Evolutionary conservation across 2,329 filamentous ascomycete genomes (phyloP), one percentile per base, ranked within the genome.

Genomic region (Hypoxylon sp.): DNA sequence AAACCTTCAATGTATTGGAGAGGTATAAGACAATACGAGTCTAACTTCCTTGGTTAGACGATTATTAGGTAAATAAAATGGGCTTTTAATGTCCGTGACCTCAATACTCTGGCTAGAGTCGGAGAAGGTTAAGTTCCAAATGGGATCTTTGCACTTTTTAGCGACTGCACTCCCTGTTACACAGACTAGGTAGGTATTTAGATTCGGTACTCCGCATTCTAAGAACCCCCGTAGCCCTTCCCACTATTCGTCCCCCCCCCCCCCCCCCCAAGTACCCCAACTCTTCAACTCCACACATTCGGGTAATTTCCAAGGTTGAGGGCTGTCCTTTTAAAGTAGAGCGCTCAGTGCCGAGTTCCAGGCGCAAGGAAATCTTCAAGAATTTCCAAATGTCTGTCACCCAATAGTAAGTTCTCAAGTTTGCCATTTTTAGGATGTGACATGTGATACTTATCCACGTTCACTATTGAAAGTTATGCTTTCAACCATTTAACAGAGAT

Each of bases 121-220:
- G 35, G 52, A 54, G 17, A n/a, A 37, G 26, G 46, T 47, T 22
- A 51, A 52, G 46, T 46, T 52, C 52, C 17, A 14, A 44, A 31
- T 31, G 29, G 29, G 29, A 31, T 31, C 42, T 29, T 29, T 42
- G 24, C 46, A 47, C 51, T 17, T 51, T 54, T 59, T 54, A 59
- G 54, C 62, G 62, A 64, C 53, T 39, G 31, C 31, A 59, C 39
- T 24, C 50, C 35, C 31, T 24, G 42, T 63, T 62, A 58, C 58
- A 61, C 54, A 29, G 22, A 11, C 61, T 35, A 48, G 51, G 31
- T 29, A 29, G 4, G 5, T 31, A 8, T 3, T 19, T 54, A 53
- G 11, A 22, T 35, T 52, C 37, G 48, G 60, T 72, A 73, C 71
- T 73, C 71, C 71, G 71, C 71, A 73, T 70, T 58, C 37, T 44